Evolutionary conservation across 164 flowering plant species (phyloP).

Genomic region (Piper longum): DNA sequence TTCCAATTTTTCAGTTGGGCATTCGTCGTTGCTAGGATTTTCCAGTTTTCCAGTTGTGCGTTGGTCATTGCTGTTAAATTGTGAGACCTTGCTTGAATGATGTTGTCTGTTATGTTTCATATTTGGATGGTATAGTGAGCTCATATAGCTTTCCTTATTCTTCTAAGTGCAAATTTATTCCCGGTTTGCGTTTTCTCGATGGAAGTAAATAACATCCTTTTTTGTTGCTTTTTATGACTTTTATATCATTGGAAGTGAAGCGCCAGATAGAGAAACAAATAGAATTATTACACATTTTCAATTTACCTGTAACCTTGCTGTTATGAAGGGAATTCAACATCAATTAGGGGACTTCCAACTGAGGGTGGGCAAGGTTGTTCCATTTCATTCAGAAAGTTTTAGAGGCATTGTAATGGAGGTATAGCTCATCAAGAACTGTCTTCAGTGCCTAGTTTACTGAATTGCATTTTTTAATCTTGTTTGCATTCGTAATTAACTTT

Average conservation of each 20-base stretch:
- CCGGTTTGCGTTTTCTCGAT: too few species aligned
- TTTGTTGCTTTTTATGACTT: too few species aligned
- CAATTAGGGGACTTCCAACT: slow-evolving; percentile 82
- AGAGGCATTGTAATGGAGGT: slow-evolving; percentile 97
- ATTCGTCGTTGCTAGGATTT: too few species aligned
- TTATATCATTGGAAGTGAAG: background rate
- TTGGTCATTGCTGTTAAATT: too few species aligned
- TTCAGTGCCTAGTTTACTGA: background rate
- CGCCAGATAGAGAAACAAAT: background rate
- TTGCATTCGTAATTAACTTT: background rate
- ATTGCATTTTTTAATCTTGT: background rate
- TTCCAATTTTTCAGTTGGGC: too few species aligned
- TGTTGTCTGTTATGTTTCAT: too few species aligned
- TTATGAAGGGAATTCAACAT: slow-evolving; percentile 59
- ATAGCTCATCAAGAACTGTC: slow-evolving; percentile 6
- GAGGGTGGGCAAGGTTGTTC: slow-evolving; percentile 75
- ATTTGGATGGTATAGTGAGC: too few species aligned
- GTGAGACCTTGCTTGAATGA: too few species aligned
- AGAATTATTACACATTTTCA: background rate
- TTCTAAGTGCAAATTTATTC: too few species aligned
- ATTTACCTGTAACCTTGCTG: background rate
- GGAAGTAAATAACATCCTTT: too few species aligned
- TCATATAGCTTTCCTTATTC: too few species aligned
- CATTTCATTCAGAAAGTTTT: slow-evolving; percentile 48
- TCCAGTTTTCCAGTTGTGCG: too few species aligned